phyloP scores from a whole-genome alignment of 208 protist genomes.

The Leishmania tropica region DNA sequence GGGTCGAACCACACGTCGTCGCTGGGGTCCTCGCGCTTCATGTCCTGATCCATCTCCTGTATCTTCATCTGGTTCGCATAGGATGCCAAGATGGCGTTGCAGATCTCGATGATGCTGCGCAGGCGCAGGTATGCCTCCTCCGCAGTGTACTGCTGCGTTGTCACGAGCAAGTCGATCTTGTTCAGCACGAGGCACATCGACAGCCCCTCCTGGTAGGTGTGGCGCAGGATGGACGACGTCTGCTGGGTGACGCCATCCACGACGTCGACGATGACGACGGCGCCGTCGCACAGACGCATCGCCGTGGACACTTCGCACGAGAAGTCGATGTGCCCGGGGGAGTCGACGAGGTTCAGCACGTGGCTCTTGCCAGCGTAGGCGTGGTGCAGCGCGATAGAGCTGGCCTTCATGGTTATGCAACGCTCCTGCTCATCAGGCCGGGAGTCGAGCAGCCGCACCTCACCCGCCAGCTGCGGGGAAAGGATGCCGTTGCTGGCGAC shows the following conservation, averaged over 20 bases:
- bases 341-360: conserved; percentile 99
- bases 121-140: conserved; percentile 93
- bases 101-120: conserved; percentile 95
- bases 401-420: conserved; percentile 99
- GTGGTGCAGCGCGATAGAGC: conserved; percentile 96
- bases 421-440: conserved; percentile 97
- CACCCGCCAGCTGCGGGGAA: conserved; percentile 95
- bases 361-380: conserved; percentile 55
- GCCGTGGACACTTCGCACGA: conserved; percentile 97
- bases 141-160: conserved; percentile 91
- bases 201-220: conserved; percentile 96
- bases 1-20: conserved; percentile 97
- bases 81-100: conserved; percentile 86
- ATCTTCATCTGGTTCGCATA: conserved; percentile 87
- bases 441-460: conserved; percentile 98
- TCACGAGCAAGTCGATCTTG: conserved; percentile 98
- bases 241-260: conserved; percentile 98
- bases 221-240: conserved; percentile 94
- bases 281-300: conserved; percentile 97
- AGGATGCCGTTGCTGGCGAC: conserved; percentile 98
- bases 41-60: conserved; percentile 79
- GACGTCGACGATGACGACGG: conserved; percentile 98
- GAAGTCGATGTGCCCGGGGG: conserved; percentile 99
- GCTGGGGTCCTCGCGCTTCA: conserved; percentile 76
- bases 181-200: conserved; percentile 98